Evolutionary conservation across 495 filamentous ascomycete species (phyloP), one percentile per base, ranked within the genome.

Genomic region (Talaromyces borbonicus): DNA sequence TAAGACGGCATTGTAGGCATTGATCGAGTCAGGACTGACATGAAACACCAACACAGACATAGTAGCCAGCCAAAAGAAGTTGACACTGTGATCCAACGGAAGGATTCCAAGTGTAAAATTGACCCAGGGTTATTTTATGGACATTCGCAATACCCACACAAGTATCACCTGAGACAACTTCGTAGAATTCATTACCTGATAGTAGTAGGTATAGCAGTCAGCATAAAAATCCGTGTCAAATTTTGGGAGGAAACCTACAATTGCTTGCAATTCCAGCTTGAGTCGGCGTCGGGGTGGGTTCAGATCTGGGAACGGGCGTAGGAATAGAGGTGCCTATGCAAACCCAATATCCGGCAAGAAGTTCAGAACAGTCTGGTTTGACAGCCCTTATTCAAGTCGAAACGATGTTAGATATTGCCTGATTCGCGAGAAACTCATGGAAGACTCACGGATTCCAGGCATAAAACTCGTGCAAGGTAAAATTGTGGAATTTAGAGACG

Each of bases 281-380:
- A n/a, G 46, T 56, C 8, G 49, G 49, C 12, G 43, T 31, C 11
- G 51, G 54, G 25, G 38, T 9, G 5, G 38, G 19, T 22, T 48
- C 49, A 27, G 35, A 20, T 8, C 46, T 47, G 4, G 36, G 37
- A 12, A 18, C 41, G 23, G 44, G 43, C 7, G 38, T 18, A 15
- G 49, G 41, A 19, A 37, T 40, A 18, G 49, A 39, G 20, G 53
- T 29, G 6, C 46, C 52, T 25, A 55, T 39, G 16, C 52, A 55
- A 2, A 54, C 52, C 30, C 48, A 51, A 14, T 50, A 50, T 5
- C 51, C 53, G 70, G 54, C 72, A 72, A 3, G 79, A 76, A 56
- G 71, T 75, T 35, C 12, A 3, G 39, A 45, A 15, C 48, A 50
- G 11, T 45, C 41, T 15, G 40, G 37, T 30, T 40, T 29, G 4